Base-by-base conservation (phyloP, 2,329 filamentous ascomycete genomes). In the Penicillium sclerotigenum region DNA sequence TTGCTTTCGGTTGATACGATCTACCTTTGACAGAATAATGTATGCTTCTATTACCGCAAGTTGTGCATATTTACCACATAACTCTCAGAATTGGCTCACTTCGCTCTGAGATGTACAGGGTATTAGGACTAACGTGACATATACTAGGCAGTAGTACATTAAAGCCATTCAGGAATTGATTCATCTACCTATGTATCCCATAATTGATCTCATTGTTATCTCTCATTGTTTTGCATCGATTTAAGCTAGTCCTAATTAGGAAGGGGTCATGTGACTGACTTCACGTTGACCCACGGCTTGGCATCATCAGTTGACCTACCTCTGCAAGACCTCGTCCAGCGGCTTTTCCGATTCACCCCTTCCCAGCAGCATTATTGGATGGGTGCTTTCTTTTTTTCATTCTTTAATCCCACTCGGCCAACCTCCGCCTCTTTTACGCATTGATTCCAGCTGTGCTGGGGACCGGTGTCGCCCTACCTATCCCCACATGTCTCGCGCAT, bases 401-500 rank as follows among this genome's bases (percentile, higher is more conserved):
- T 56, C 38, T 68, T 52, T 56, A 45, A n/a, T 68, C 54, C 57
- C 52, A 58, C 59, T 52, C 54, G 47, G 53, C 57, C 56, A 61
- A 58, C 50, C 58, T 51, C 57, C 52, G 63, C 49, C 59, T 58
- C 50, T 52, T 61, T 58, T 59, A 36, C 58, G 58, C 56, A 54
- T 64, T 60, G 60, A 62, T 54, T 65, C 65, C 61, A 52, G 64
- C 61, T 61, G 59, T 57, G 63, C 63, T 66, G 62, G 60, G 66
- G 63, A 65, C 62, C 67, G 61, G 64, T 61, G 62, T 67, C 64
- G 66, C 65, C 65, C 66, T 67, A 58, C 68, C 68, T 67, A 69
- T 75, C 73, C 72, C 73, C 73, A 75, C 73, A 75, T 75, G 73
- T 75, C 73, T 75, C 69, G 73, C 73, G 67, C 73, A 68, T 72